Conservation (phyloP, 306 rosid genomes). For the Spatholobus suberectus region DNA sequence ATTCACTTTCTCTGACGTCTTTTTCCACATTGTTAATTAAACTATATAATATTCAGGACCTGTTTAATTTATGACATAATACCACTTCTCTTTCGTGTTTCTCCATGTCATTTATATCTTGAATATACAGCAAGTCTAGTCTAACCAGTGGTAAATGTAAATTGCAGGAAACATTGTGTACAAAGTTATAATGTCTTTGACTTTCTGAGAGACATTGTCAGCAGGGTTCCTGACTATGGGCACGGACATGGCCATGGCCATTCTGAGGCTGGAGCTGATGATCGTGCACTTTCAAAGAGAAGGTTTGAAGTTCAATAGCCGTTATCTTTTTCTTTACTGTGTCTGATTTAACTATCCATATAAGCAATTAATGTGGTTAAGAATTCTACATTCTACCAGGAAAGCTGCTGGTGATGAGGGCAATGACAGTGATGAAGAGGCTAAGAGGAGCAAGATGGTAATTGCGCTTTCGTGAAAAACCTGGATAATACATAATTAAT, state of each 20-base stretch:
- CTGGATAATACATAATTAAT: background rate
- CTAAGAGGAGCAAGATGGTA: constrained; percentile 95
- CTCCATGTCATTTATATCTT: background rate
- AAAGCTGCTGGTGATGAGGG: constrained; percentile 81
- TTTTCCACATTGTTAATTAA: background rate
- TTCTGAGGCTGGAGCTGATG: constrained; percentile 80
- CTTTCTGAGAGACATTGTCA: constrained; percentile 89
- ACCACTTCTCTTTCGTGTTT: constrained; percentile 14
- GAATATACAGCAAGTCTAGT: constrained; percentile 1
- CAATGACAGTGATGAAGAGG: constrained; percentile 89
- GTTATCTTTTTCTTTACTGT: constrained; percentile 29
- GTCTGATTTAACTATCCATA: constrained; percentile 15
- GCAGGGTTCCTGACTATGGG: constrained; percentile 91
- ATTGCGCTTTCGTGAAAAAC: constrained; percentile 24
- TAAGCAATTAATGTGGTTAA: constrained; percentile 22
- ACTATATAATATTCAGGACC: background rate
- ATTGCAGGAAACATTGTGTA: constrained; percentile 96
- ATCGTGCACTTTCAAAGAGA: constrained; percentile 68
- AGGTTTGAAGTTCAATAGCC: constrained; percentile 57
- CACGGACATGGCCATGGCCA: constrained; percentile 86
- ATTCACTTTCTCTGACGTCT: background rate
- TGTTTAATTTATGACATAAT: constrained; percentile 3
- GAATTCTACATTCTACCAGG: constrained; percentile 55
- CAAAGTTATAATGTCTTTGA: constrained; percentile 93
- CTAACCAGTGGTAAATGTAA: constrained; percentile 31